A percentile compares a stretch with the other conserved stretches of the same genome.
These are phyloP conservation scores for Babesia caballi DNA, from an alignment of 169 alveolate species.

Conservation along the genomic window DNA sequence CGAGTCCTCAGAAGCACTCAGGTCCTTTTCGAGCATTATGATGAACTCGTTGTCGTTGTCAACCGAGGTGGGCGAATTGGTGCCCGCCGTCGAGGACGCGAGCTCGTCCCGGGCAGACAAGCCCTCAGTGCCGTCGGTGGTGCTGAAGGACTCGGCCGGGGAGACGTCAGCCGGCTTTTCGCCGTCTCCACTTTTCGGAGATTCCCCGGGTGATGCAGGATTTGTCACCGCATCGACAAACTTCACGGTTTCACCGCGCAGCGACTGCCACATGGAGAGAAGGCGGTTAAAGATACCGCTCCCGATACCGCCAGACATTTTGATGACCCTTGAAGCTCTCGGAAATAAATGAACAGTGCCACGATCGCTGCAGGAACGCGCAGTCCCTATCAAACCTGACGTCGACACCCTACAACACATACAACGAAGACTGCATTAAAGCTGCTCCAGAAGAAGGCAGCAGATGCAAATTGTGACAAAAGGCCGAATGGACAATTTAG, in stretches of 20 bases:
- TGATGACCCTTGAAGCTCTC: neutral
- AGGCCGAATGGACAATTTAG: too few relatives aligned
- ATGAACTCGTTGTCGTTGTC: conserved; percentile 25
- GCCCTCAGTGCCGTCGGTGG: conserved; percentile 9
- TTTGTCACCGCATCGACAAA: conserved; percentile 27
- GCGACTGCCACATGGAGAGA: conserved; percentile 10
- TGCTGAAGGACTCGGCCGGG: neutral
- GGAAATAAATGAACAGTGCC: too few relatives aligned
- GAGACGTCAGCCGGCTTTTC: neutral
- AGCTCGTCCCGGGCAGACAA: neutral
- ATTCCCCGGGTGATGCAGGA: neutral
- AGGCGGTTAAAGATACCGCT: conserved; percentile 9
- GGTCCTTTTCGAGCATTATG: neutral
- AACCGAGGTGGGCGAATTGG: neutral
- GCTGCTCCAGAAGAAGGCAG: too few relatives aligned
- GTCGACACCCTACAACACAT: too few relatives aligned
- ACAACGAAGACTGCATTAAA: too few relatives aligned
- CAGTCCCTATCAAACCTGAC: too few relatives aligned
- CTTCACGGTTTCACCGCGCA: conserved; percentile 12
- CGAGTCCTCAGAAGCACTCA: neutral
- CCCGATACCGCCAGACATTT: conserved; percentile 14
- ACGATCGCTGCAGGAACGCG: too few relatives aligned
- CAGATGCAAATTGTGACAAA: too few relatives aligned
- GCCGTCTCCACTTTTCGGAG: neutral
- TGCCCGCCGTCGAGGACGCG: neutral